Percentiles rank a stretch among this genome's conserved stretches.
Evolutionary conservation across 1,284 basidiomycete species (phyloP).

Genomic region (Fomitopsis palustris): DNA sequence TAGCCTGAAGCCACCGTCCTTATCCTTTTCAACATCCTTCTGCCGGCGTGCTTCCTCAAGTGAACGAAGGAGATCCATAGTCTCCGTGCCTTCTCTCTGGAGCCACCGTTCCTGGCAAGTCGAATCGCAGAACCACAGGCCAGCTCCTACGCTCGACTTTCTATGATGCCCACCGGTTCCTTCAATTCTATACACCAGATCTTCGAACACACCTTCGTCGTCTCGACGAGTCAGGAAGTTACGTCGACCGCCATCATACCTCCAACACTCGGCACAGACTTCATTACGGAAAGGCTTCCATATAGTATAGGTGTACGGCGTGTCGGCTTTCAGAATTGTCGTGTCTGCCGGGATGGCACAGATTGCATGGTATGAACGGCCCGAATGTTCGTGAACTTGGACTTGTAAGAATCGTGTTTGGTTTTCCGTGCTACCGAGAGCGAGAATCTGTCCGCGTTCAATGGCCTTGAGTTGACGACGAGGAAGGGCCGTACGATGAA

Average conservation of each 20-base stretch:
- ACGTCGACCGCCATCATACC: conserved; percentile 45
- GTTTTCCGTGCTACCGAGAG: background rate
- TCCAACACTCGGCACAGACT: conserved; percentile 61
- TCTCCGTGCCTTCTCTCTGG: conserved; percentile 28
- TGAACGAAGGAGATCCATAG: conserved; percentile 25
- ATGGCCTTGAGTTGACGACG: too few relatives aligned
- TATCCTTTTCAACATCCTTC: conserved; percentile 24
- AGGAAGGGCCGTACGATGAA: too few relatives aligned
- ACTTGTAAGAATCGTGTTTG: conserved; percentile 10
- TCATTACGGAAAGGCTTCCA: conserved; percentile 52
- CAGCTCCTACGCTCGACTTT: conserved; percentile 20
- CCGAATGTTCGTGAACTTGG: conserved; percentile 17
- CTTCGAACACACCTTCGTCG: conserved; percentile 14
- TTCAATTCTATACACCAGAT: too few relatives aligned
- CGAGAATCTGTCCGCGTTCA: too few relatives aligned
- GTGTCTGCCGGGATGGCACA: conserved; percentile 13
- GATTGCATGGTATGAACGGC: conserved; percentile 27
- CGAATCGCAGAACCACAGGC: conserved; percentile 54
- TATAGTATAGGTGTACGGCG: conserved; percentile 27
- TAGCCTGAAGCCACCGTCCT: conserved; percentile 5
- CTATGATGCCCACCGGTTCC: background rate
- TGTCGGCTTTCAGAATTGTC: conserved; percentile 20
- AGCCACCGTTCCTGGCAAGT: conserved; percentile 45
- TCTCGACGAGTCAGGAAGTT: conserved; percentile 26
- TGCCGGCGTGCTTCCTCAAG: conserved; percentile 33